Evolutionary conservation across 306 rosid genomes (phyloP), one percentile per base, ranked within the genome.

Genomic region (Cicer chorassanicum): DNA sequence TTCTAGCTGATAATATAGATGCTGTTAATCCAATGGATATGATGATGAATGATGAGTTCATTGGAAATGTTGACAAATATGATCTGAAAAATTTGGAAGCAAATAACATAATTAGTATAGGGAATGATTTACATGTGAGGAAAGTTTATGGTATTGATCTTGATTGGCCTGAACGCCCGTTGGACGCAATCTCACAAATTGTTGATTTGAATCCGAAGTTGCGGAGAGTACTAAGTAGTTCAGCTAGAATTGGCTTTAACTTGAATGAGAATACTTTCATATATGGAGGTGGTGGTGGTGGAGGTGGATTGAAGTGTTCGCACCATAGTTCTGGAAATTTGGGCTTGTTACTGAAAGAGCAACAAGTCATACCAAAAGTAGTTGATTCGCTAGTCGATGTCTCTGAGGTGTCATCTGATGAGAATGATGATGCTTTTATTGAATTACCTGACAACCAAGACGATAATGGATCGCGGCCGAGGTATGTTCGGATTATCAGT

Each of bases 91-190:
- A 67, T 62, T 86, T 73, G 10, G 83, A 81, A 78, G 73, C 85
- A 19, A 79, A 74, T 55, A 85, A 75, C 71, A 86, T 77, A 42
- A 84, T 86, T 67, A 79, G 73, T 8, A 67, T 80, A 1, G 85
- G 89, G 54, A 82, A 76, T 62, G 84, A 78, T 77, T 71, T 88
- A 54, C 84, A 79, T 73, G 75, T 89, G 81, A 84, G 82, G 64
- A 89, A 88, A 88, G 84, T 82, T 71, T 87, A 85, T 67, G 89
- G 91, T 61, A 75, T 86, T 24, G 93, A 90, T 82, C 80, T 92
- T 41, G 96, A 92, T 71, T 94, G 97, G 99, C 97, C 97, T n/a
- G 99, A 94, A 65, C 82, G 57, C 42, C 86, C 99, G 29, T 75
- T 94, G 78, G 97, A 94, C 78, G 93, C 92, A 24, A 78, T 89